phyloP scores from a whole-genome alignment of 108 stramenopile genomes.

The Discostella stelligeroides region DNA sequence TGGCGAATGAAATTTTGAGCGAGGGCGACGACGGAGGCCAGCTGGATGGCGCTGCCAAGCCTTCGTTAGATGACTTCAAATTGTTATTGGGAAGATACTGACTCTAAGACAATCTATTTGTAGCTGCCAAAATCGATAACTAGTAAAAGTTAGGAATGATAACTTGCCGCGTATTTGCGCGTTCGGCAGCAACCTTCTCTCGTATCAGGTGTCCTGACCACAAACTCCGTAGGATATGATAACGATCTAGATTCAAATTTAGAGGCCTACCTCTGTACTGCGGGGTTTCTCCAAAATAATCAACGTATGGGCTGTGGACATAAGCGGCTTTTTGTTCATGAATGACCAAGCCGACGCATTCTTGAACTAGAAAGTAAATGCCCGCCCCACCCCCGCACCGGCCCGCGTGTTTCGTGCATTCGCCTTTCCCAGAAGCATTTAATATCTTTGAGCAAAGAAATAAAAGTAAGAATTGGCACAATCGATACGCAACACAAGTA shows the following conservation, averaged over 20 bases:
- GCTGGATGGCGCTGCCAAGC: constrained; percentile 42
- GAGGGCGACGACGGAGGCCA: constrained; percentile 33
- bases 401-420: constrained; percentile 88
- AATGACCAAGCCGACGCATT: constrained; percentile 88
- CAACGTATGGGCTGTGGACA: constrained; percentile 92
- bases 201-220: constrained; percentile 71
- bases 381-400: constrained; percentile 91
- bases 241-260: constrained; percentile 73
- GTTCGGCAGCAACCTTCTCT: constrained; percentile 71
- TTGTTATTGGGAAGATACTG: too few species aligned
- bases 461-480: not conserved
- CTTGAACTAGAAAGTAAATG: constrained; percentile 92
- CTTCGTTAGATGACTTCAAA: constrained; percentile 81
- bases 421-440: constrained; percentile 82
- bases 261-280: constrained; percentile 86
- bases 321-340: constrained; percentile 88
- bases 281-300: constrained; percentile 92
- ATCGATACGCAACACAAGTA: not conserved
- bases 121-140: not conserved
- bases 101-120: too few species aligned
- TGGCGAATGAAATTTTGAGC: constrained; percentile 66
- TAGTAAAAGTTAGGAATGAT: constrained; percentile 77
- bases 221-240: constrained; percentile 68
- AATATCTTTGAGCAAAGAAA: constrained; percentile 52
- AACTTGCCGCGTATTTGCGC: constrained; percentile 69